phyloP scores from a whole-genome alignment of 495 filamentous ascomycete species.

The Mytilinidion resinicola region DNA sequence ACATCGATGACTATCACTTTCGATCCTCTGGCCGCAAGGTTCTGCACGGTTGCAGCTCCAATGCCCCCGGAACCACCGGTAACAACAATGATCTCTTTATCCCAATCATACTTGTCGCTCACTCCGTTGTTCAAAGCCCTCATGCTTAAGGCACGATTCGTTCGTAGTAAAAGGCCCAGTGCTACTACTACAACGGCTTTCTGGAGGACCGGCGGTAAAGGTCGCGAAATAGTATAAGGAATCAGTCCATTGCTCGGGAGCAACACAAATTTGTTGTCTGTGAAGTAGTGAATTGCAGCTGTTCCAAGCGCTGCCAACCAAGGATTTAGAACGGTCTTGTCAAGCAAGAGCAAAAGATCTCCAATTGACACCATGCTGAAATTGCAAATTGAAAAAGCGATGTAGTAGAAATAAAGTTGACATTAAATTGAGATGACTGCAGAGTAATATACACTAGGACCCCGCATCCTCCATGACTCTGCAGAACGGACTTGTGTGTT shows the following conservation, averaged over 20 bases:
- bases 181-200: neutral
- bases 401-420: no score
- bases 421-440: no score
- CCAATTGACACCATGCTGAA: neutral
- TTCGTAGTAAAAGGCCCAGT: neutral
- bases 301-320: conserved; percentile 1
- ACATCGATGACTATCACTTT: neutral
- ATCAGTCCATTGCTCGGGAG: neutral
- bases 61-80: neutral
- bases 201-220: neutral
- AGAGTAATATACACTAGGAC: no score
- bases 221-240: neutral
- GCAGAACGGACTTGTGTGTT: no score
- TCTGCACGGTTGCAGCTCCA: neutral
- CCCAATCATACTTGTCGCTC: neutral
- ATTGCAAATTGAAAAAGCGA: no score
- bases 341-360: conserved; percentile 4
- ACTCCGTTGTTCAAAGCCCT: neutral
- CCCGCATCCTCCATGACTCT: no score
- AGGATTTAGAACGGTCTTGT: conserved; percentile 6
- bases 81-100: neutral
- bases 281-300: neutral
- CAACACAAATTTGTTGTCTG: neutral
- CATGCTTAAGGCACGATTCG: neutral
- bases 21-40: neutral